Percentiles rank a stretch among this genome's conserved stretches.
These are phyloP conservation scores for Epichloe uncinata DNA, from an alignment of 2,329 filamentous ascomycete species.

Conservation along the genomic window DNA sequence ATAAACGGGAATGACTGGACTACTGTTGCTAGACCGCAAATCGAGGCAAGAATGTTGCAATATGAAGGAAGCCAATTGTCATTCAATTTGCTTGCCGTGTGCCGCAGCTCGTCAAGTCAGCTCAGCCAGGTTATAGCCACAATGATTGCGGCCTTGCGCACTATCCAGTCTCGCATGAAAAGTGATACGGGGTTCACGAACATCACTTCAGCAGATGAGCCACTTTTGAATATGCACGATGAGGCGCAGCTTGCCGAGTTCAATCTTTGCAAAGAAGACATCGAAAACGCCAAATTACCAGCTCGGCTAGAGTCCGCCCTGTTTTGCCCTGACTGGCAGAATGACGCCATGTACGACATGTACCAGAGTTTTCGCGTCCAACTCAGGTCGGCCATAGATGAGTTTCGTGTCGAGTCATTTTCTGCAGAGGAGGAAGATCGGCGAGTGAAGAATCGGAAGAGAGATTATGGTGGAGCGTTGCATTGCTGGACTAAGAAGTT, in stretches of 20 bases:
- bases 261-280: conserved; percentile 13
- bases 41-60: conserved; percentile 53
- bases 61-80: conserved; percentile 52
- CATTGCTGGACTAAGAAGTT: conserved; percentile 57
- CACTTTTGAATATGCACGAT: conserved; percentile 12
- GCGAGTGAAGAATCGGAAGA: conserved; percentile 40
- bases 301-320: conserved; percentile 8
- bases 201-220: conserved; percentile 11
- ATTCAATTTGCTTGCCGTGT: conserved; percentile 69
- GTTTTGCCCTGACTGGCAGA: conserved; percentile 4
- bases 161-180: conserved; percentile 22
- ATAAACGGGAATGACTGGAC: conserved; percentile 46
- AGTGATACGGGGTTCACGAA: conserved; percentile 10
- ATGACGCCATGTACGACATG: conserved; percentile 19
- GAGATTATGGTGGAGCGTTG: conserved; percentile 58
- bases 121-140: conserved; percentile 33
- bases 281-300: conserved; percentile 12
- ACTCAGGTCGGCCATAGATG: conserved; percentile 27
- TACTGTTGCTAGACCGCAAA: conserved; percentile 45
- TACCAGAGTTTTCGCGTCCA: conserved; percentile 26
- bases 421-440: conserved; percentile 33
- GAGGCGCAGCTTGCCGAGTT: conserved; percentile 17
- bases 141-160: conserved; percentile 26
- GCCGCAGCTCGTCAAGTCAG: conserved; percentile 46
- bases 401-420: conserved; percentile 35